Conservation (phyloP, 179 eudicot genomes). For the Vitellaria paradoxa region DNA sequence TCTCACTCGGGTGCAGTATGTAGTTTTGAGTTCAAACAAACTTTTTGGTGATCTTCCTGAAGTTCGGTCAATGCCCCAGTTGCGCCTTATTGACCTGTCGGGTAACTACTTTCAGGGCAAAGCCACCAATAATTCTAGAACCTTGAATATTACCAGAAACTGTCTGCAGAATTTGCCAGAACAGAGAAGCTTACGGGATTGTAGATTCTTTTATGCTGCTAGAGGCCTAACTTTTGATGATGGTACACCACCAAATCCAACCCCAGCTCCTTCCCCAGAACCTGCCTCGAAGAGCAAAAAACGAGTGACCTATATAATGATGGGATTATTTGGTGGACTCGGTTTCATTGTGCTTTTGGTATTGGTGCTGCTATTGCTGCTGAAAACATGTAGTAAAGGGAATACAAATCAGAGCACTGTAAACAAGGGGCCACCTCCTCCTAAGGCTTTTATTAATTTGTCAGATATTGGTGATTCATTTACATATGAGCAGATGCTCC, state of each 20-base stretch:
- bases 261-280: conserved; percentile 10
- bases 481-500: conserved; percentile 63
- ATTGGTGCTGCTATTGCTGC: conserved; percentile 34
- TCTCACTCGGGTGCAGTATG: conserved; percentile 41
- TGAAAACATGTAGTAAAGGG: conserved; percentile 36
- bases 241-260: conserved; percentile 26
- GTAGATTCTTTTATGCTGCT: conserved; percentile 48
- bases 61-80: conserved; percentile 36
- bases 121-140: conserved; percentile 24
- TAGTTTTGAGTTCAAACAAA: conserved; percentile 42
- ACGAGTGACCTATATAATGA: conserved; percentile 33
- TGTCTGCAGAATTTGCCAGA: conserved; percentile 47
- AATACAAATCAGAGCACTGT: conserved; percentile 34
- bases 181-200: conserved; percentile 50
- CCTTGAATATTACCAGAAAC: conserved; percentile 31
- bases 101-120: conserved; percentile 66
- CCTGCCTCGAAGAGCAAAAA: conserved; percentile 12
- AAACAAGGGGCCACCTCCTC: conserved; percentile 41
- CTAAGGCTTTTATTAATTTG: conserved; percentile 33
- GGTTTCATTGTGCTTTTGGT: conserved; percentile 50
- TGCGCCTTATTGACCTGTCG: conserved; percentile 51
- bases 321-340: conserved; percentile 64
- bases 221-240: conserved; percentile 47
- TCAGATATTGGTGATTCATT: conserved; percentile 54
- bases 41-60: conserved; percentile 57